These are phyloP conservation scores for Dipteronia sinensis DNA, from an alignment of 345 rosid genomes.

Conservation along the genomic window DNA sequence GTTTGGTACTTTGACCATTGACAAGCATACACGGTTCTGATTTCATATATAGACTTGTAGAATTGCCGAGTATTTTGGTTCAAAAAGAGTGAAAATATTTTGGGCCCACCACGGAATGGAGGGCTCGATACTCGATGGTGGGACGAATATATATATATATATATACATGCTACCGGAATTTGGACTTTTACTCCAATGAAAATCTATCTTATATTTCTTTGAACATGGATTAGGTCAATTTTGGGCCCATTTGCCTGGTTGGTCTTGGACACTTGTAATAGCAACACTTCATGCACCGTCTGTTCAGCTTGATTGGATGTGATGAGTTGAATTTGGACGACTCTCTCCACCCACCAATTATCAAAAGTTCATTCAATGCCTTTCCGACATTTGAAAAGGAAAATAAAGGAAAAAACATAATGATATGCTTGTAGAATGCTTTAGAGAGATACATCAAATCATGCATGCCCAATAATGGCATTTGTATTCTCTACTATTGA, in stretches of 20 bases:
- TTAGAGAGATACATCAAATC: background rate
- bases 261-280: background rate
- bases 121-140: background rate
- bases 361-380: conserved; percentile 8
- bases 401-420: background rate
- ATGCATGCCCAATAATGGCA: conserved; percentile 14
- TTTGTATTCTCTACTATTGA: background rate
- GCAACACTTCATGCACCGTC: background rate
- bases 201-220: background rate
- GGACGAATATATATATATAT: background rate
- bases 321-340: conserved; percentile 6
- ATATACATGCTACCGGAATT: conserved; percentile 4
- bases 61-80: no score
- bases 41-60: background rate
- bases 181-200: background rate
- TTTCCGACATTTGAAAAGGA: conserved; percentile 5
- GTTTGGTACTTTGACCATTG: background rate
- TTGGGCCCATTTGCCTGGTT: background rate
- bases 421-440: background rate
- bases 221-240: background rate
- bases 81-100: background rate
- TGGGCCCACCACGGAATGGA: background rate
- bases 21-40: background rate
- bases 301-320: background rate
- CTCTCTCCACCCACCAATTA: background rate